Evolutionary conservation across 257 asterid species (phyloP).

Genomic region (Solanum pinnatisectum): DNA sequence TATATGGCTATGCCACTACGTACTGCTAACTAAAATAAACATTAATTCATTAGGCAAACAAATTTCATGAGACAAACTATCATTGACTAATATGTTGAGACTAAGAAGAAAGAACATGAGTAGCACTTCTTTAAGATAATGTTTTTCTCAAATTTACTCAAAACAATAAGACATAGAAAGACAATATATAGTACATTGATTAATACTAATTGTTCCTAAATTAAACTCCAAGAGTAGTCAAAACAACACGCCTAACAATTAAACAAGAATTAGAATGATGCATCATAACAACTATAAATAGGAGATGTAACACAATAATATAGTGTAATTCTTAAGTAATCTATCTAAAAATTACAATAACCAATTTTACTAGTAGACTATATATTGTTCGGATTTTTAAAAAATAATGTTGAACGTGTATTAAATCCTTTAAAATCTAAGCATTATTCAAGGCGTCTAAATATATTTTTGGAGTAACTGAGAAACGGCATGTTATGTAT

Average conservation of each 20-base stretch:
- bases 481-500: too few relatives aligned
- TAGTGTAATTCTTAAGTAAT: background rate
- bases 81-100: background rate
- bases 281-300: conserved; percentile 10
- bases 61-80: background rate
- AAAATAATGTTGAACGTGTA: background rate
- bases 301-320: background rate
- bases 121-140: background rate
- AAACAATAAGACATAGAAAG: background rate
- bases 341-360: background rate
- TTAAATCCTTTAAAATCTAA: background rate
- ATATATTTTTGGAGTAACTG: background rate
- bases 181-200: background rate
- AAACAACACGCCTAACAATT: background rate
- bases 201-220: background rate
- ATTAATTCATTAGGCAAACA: background rate
- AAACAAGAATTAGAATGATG: background rate
- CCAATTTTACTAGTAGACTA: background rate
- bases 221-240: background rate
- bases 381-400: background rate
- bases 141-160: background rate
- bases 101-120: background rate
- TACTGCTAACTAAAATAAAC: too few relatives aligned
- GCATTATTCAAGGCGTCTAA: background rate
- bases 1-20: too few relatives aligned